Evolutionary conservation across 2,329 filamentous ascomycete species (phyloP).

Genomic region (Orbilia oligospora): DNA sequence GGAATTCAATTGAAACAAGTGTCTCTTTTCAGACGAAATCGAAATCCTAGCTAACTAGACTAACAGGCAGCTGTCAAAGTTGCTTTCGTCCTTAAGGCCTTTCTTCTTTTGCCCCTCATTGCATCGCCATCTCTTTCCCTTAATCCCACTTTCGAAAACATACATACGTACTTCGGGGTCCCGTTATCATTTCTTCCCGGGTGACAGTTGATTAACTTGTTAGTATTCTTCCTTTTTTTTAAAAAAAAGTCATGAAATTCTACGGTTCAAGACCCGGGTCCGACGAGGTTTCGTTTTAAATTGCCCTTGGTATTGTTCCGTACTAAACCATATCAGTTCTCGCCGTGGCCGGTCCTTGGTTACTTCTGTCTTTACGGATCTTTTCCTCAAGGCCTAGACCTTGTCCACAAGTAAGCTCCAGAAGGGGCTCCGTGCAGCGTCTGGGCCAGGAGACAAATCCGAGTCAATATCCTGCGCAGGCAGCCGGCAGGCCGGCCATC

Average conservation of each 20-base stretch:
- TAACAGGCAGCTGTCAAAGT: slow-evolving; percentile 4
- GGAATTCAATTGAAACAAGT: slow-evolving; percentile 1
- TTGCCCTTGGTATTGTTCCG: neutral
- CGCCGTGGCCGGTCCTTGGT: neutral
- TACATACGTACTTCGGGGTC: too few species aligned
- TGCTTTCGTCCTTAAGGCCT: neutral
- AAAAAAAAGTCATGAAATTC: neutral
- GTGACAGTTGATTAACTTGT: neutral
- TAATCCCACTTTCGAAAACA: neutral
- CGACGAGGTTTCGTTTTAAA: neutral
- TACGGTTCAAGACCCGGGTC: neutral
- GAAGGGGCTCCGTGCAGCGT: slow-evolving; percentile 19
- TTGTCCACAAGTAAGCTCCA: neutral
- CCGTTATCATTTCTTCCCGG: too few species aligned
- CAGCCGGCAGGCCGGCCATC: neutral
- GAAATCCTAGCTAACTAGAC: neutral
- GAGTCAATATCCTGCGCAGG: neutral
- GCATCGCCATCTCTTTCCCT: slow-evolving; percentile 2
- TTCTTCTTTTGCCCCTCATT: slow-evolving; percentile 19
- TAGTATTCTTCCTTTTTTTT: slow-evolving; percentile 9
- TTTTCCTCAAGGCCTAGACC: slow-evolving; percentile 18
- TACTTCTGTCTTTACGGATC: slow-evolving; percentile 8
- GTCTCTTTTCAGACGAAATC: slow-evolving; percentile 22
- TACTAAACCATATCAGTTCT: slow-evolving; percentile 34
- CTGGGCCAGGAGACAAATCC: slow-evolving; percentile 20